Evolutionary conservation across 2,329 filamentous ascomycete species (phyloP).

Genomic region (Grosmannia serpens): DNA sequence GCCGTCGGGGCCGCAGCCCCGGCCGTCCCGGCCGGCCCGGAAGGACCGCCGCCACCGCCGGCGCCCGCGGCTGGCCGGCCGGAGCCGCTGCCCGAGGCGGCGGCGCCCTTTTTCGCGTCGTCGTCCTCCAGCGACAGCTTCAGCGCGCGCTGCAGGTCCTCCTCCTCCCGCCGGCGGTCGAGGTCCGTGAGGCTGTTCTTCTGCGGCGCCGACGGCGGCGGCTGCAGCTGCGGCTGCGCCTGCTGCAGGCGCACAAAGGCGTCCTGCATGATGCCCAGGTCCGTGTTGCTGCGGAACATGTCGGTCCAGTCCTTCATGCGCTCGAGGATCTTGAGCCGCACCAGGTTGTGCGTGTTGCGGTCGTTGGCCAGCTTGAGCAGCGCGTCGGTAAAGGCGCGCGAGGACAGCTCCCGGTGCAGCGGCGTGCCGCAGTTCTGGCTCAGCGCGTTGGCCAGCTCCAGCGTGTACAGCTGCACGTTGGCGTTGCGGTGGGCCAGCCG

Average conservation of each 20-base stretch:
- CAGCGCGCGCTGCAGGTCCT: slow-evolving; percentile 92
- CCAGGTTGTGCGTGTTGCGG: slow-evolving; percentile 88
- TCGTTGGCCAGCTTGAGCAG: slow-evolving; percentile 84
- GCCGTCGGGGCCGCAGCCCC: background rate
- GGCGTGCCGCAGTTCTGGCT: slow-evolving; percentile 82
- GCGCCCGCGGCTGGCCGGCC: slow-evolving; percentile 17
- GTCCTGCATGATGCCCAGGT: slow-evolving; percentile 95
- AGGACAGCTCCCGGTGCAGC: slow-evolving; percentile 83
- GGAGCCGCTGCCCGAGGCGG: slow-evolving; percentile 14
- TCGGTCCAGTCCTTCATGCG: slow-evolving; percentile 93
- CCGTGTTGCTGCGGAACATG: slow-evolving; percentile 82
- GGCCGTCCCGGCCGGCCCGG: slow-evolving; percentile 36
- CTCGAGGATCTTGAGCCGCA: slow-evolving; percentile 94
- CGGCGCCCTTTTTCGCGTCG: slow-evolving; percentile 41
- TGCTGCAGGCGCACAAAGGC: slow-evolving; percentile 80
- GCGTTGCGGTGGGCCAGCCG: slow-evolving; percentile 86
- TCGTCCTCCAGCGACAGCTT: slow-evolving; percentile 89
- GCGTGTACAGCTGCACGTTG: slow-evolving; percentile 89
- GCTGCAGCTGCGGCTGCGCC: slow-evolving; percentile 73
- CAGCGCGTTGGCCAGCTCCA: slow-evolving; percentile 85
- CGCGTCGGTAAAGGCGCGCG: slow-evolving; percentile 87
- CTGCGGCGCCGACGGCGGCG: slow-evolving; percentile 76
- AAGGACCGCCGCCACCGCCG: slow-evolving; percentile 22
- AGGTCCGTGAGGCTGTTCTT: slow-evolving; percentile 85
- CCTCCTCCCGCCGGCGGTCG: slow-evolving; percentile 90